A percentile compares a stretch with the other conserved stretches of the same genome.
These are phyloP conservation scores for Cyanodermella asteris DNA, from an alignment of 2,329 filamentous ascomycete genomes.

Conservation along the genomic window DNA sequence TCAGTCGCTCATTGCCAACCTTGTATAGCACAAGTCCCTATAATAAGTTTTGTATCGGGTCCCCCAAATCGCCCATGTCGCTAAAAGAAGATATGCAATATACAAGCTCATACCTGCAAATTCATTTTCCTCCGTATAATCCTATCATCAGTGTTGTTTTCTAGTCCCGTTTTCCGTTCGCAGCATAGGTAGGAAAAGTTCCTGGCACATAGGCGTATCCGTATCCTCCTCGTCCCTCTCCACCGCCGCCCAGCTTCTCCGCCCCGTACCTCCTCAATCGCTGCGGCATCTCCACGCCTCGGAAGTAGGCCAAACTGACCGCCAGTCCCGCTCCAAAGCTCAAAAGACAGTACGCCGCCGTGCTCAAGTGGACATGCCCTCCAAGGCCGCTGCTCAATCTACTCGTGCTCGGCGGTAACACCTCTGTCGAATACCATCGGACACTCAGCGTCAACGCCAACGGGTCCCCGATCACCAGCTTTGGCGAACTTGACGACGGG, in stretches of 20 bases:
- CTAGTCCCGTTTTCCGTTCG: no score
- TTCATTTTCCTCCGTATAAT: no score
- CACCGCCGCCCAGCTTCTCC: constrained; percentile 22
- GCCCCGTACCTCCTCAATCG: constrained; percentile 34
- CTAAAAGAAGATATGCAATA: no score
- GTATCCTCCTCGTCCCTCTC: no score
- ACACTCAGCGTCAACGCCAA: constrained; percentile 61
- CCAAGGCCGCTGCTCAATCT: constrained; percentile 20
- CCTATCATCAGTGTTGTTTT: no score
- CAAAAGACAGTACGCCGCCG: constrained; percentile 26
- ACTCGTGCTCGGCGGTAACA: constrained; percentile 33
- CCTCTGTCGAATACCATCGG: constrained; percentile 63
- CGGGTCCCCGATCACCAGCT: constrained; percentile 70
- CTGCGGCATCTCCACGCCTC: constrained; percentile 28
- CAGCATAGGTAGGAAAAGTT: no score
- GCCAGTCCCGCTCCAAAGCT: constrained; percentile 25
- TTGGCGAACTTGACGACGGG: constrained; percentile 34
- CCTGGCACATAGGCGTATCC: no score
- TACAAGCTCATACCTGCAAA: no score
- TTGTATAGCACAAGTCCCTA: no score
- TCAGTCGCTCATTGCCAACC: no score
- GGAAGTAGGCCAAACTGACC: constrained; percentile 31
- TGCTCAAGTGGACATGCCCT: constrained; percentile 27
- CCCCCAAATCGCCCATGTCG: no score
- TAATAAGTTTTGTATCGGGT: no score